Base-by-base conservation (phyloP, 1,139 yeast genomes). In the Blastobotrys proliferans region DNA sequence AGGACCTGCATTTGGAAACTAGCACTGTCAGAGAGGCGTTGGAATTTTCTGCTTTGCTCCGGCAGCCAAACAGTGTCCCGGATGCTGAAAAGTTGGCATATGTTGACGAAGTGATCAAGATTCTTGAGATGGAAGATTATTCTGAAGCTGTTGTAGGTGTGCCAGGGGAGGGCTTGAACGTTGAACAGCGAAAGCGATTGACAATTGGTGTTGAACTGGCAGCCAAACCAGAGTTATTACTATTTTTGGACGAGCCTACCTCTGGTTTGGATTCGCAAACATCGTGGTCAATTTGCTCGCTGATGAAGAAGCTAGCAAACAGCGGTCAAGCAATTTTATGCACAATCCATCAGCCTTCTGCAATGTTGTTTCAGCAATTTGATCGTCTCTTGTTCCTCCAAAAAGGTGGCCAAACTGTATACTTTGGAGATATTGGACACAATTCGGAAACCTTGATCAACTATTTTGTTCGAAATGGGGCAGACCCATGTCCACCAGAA, bases 221-320 rank as follows among this genome's bases (percentile, higher is more conserved):
- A 34, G 95, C 95, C 21, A 85, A 83, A 61, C 95, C 96, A 4
- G 81, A 82, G 52, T 70, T 87, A 45, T 68, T 87, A 49, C 69
- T 87, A 44, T 87, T 87, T 65, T 73, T 87, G 58, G 96, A 87
- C 67, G 96, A 87, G 62, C 96, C 96, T 8, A 87, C 96, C 19
- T 86, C 95, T 6, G 96, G 96, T 59, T 72, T 87, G 53, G 95
- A 87, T 61, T 85, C 95, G 17, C 95, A 86, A 65, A 83, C 95
- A 45, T 94, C 95, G 6, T 84, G 94, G 94, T 78, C 92, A 18
- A 79, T 83, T 56, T 79, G 86, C 62, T 79, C 80, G 58, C 70
- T 85, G 62, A 76, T 84, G 76, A 75, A 86, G 63, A 81, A 79
- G 60, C 71, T 84, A 45, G 83, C 92, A 17, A 71, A 77, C 60